phyloP scores from a whole-genome alignment of 192 early-diverging fungal species.

The Linnemannia exigua region DNA sequence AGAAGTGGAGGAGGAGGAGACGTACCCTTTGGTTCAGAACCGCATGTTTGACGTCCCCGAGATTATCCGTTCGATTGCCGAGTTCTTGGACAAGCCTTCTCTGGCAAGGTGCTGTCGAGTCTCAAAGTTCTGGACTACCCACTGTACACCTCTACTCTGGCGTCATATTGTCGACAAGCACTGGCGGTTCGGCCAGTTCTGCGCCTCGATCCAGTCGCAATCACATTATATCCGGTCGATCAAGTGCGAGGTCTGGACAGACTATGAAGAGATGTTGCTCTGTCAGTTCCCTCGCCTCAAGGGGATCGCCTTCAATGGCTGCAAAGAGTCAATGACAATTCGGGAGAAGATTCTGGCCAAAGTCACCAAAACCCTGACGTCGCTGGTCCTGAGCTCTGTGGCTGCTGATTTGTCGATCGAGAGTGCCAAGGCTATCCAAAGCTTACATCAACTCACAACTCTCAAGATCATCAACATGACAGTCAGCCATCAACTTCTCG shows the following conservation, averaged over 20 bases:
- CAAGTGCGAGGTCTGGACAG: slow-evolving; percentile 40
- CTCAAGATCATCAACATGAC: slow-evolving; percentile 34
- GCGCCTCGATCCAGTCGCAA: slow-evolving; percentile 13
- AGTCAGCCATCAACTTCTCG: background rate
- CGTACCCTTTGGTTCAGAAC: slow-evolving; percentile 24
- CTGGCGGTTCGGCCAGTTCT: slow-evolving; percentile 35
- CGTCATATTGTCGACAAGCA: slow-evolving; percentile 43
- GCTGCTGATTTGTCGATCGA: background rate
- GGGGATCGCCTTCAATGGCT: slow-evolving; percentile 26
- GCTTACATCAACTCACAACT: slow-evolving; percentile 23
- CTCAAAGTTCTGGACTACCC: slow-evolving; percentile 26
- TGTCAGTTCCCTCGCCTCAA: slow-evolving; percentile 40
- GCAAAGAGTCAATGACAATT: slow-evolving; percentile 18
- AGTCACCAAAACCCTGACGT: slow-evolving; percentile 8
- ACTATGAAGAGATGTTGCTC: slow-evolving; percentile 40
- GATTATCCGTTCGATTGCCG: slow-evolving; percentile 39
- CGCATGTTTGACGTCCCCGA: slow-evolving; percentile 53
- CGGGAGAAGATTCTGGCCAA: slow-evolving; percentile 27
- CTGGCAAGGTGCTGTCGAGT: slow-evolving; percentile 42
- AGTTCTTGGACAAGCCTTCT: slow-evolving; percentile 52
- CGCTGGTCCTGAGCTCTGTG: slow-evolving; percentile 29
- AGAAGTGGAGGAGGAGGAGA: background rate
- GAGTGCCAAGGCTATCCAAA: slow-evolving; percentile 10
- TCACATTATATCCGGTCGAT: slow-evolving; percentile 34
- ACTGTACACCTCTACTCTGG: slow-evolving; percentile 47